Evolutionary conservation across 2,329 filamentous ascomycete genomes (phyloP).

Genomic region (Aspergillus intermedius): DNA sequence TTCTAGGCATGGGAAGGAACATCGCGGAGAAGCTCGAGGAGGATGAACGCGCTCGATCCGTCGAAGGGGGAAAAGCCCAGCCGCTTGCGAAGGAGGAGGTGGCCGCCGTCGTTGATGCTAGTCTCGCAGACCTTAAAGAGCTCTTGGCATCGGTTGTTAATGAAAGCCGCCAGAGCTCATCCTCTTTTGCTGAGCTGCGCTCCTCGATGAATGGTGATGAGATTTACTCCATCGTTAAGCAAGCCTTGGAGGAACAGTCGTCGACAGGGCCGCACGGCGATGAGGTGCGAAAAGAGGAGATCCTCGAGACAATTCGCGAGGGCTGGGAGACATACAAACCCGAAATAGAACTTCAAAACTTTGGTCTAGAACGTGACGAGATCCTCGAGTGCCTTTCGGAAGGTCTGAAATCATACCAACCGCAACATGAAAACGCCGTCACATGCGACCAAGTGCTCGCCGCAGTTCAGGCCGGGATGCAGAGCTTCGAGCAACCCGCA

Average conservation of each 20-base stretch:
- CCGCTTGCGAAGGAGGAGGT: constrained; percentile 62
- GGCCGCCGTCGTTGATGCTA: constrained; percentile 69
- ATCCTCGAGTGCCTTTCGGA: constrained; percentile 80
- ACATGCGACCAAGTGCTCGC: constrained; percentile 79
- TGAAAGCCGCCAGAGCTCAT: constrained; percentile 65
- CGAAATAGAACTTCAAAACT: constrained; percentile 82
- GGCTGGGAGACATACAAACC: constrained; percentile 94
- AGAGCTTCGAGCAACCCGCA: constrained; percentile 68
- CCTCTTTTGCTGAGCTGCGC: constrained; percentile 56
- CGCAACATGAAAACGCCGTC: constrained; percentile 50
- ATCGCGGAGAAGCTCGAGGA: constrained; percentile 72
- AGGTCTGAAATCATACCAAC: constrained; percentile 68
- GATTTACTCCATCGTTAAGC: constrained; percentile 76
- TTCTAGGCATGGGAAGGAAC: constrained; percentile 89
- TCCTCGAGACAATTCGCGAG: constrained; percentile 78
- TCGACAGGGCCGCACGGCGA: constrained; percentile 45
- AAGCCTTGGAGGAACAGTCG: constrained; percentile 58
- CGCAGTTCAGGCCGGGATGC: constrained; percentile 77
- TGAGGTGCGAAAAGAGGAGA: constrained; percentile 68
- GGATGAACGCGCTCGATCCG: constrained; percentile 45
- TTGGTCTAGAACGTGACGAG: constrained; percentile 84
- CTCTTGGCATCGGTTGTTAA: constrained; percentile 75
- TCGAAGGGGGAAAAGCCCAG: constrained; percentile 40
- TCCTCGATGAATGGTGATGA: constrained; percentile 71
- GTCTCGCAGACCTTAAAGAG: constrained; percentile 72